phyloP scores from a whole-genome alignment of 2,329 filamentous ascomycete genomes.

The Colletotrichum sp. region DNA sequence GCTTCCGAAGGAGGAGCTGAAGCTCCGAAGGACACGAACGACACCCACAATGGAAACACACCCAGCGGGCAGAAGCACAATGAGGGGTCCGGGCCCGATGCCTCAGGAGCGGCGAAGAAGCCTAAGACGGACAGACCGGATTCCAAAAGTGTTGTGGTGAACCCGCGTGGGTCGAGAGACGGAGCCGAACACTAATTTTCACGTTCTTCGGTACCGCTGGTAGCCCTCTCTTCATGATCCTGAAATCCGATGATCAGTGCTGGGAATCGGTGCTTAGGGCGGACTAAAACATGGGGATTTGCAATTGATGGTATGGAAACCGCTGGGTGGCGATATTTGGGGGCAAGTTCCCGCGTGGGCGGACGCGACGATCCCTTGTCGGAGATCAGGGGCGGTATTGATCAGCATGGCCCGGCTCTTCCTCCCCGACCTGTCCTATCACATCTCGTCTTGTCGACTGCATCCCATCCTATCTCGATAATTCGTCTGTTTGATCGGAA shows the following conservation, averaged over 20 bases:
- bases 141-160: neutral
- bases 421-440: neutral
- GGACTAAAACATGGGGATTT: neutral
- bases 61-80: neutral
- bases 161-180: neutral
- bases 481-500: neutral
- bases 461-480: neutral
- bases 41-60: neutral
- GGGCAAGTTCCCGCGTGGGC: neutral
- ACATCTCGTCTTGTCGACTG: neutral
- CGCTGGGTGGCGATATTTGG: neutral
- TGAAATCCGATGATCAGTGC: neutral
- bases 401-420: neutral
- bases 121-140: neutral
- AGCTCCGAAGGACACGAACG: neutral
- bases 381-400: neutral
- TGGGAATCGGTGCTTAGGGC: neutral
- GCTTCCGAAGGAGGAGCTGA: constrained; percentile 7
- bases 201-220: neutral
- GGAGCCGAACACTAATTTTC: neutral
- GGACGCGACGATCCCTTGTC: neutral
- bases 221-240: neutral
- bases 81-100: neutral
- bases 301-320: neutral
- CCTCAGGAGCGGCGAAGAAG: neutral